Evolutionary conservation across 2,329 filamentous ascomycete genomes (phyloP).

Genomic region (Hypoxylon sp.): DNA sequence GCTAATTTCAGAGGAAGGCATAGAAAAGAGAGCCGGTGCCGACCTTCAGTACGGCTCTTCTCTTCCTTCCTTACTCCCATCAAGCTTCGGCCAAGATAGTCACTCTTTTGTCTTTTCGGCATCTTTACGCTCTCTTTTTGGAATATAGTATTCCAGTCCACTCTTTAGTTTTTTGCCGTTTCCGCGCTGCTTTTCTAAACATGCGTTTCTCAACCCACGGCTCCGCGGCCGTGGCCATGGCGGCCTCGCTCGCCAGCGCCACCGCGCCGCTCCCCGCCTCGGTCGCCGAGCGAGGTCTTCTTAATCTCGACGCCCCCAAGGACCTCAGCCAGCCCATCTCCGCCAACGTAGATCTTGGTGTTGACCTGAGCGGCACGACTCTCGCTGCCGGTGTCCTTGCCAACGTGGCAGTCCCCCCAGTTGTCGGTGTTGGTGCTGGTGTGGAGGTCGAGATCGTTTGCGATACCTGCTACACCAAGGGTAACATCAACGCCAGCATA

Average conservation of each 20-base stretch:
- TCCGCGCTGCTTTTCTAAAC: conserved; percentile 36
- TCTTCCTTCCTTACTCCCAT: conserved; percentile 41
- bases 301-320: conserved; percentile 34
- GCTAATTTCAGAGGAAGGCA: conserved; percentile 38
- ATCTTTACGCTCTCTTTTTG: conserved; percentile 45
- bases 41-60: conserved; percentile 19
- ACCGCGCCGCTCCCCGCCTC: conserved; percentile 32
- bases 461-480: conserved; percentile 63
- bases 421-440: conserved; percentile 46
- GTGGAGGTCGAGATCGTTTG: conserved; percentile 56
- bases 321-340: conserved; percentile 45
- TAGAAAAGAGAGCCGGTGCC: conserved; percentile 47
- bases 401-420: conserved; percentile 56
- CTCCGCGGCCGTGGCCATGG: conserved; percentile 51
- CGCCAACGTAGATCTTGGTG: conserved; percentile 44
- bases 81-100: conserved; percentile 46
- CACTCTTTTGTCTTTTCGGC: conserved; percentile 48
- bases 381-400: conserved; percentile 47
- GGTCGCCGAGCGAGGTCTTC: conserved; percentile 35
- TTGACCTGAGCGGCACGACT: conserved; percentile 46
- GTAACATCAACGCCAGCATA: conserved; percentile 60
- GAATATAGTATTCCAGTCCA: conserved; percentile 51
- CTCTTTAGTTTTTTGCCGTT: conserved; percentile 47
- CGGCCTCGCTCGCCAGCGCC: conserved; percentile 48
- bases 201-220: conserved; percentile 52